Base-by-base conservation (phyloP, 2,329 filamentous ascomycete genomes). In the Aspergillus sp. region DNA sequence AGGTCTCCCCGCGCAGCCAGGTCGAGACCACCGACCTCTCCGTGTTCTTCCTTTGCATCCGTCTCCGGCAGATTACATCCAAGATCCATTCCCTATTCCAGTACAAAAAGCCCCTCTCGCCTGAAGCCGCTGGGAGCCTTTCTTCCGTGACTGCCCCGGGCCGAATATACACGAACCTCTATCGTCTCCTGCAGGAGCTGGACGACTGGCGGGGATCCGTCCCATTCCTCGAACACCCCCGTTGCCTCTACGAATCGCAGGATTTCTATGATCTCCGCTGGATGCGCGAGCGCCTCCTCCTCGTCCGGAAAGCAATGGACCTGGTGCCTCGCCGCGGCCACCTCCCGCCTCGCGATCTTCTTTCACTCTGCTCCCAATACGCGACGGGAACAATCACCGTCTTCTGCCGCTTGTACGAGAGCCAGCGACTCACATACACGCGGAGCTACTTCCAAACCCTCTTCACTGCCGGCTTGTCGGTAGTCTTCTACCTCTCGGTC, bases 401-500 rank as follows among this genome's bases (percentile, higher is more conserved):
- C 0, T 83, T 82, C 62, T 73, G 74, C 4, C 63, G 65, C 4
- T 65, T 83, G 17, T 77, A 73, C 41, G 66, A 74, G 4, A 68
- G 69, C 2, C 70, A 69, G 2, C 69, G 73, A 13, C 79, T 82
- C 41, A 81, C 78, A 0, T 80, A 77, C 57, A 82, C 81, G 0
- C 70, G 80, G n/a, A 81, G 78, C 50, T 83, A 83, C 62, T 83
- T 83, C 28, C 81, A 83, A 54, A 76, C 79, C 51, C 76, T 83
- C 3, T 82, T 82, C 51, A 80, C 80, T 0, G 79, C 80, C 3
- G 81, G 80, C 0, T 60, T 83, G 0, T 77, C 72, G 5, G 69
- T 79, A 1, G 74, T 80, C 59, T 75, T 64, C 45, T 68, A 65
- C 50, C 45, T 70, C 2, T 70, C 68, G 1, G 64, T 65, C 0